Conservation (phyloP, 2,329 filamentous ascomycete genomes). For the Amesomyces nigricolor region DNA sequence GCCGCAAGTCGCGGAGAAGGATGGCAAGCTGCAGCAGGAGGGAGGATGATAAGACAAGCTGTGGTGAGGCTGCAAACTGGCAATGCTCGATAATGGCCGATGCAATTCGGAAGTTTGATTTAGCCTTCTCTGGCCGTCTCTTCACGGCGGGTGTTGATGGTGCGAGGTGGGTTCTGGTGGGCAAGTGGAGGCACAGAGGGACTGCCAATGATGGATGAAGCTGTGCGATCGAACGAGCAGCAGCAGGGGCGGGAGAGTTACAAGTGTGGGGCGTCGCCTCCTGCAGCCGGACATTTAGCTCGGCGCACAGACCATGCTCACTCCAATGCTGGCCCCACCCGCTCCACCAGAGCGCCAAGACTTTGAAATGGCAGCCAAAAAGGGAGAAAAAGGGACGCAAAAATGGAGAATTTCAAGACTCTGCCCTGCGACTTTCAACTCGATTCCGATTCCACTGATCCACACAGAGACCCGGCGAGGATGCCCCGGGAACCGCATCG, state of each 20-base stretch:
- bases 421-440: not conserved
- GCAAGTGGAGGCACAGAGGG: not conserved
- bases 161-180: not conserved
- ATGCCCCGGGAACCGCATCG: not conserved
- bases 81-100: no score
- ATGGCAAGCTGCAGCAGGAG: conserved; percentile 7
- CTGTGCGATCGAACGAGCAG: conserved; percentile 2
- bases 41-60: not conserved
- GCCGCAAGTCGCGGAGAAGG: conserved; percentile 11
- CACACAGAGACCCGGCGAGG: not conserved
- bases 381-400: not conserved
- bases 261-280: conserved; percentile 4
- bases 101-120: no score
- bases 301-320: conserved; percentile 12
- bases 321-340: not conserved
- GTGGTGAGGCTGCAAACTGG: no score
- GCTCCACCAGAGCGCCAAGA: conserved; percentile 1
- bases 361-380: not conserved
- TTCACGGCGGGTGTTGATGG: no score
- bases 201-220: not conserved
- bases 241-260: not conserved
- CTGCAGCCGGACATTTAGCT: conserved; percentile 11
- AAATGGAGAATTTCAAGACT: conserved; percentile 8
- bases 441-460: not conserved
- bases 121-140: no score